Evolutionary conservation across 148 eudicot species (phyloP).

Genomic region (Rhododendron simsii): DNA sequence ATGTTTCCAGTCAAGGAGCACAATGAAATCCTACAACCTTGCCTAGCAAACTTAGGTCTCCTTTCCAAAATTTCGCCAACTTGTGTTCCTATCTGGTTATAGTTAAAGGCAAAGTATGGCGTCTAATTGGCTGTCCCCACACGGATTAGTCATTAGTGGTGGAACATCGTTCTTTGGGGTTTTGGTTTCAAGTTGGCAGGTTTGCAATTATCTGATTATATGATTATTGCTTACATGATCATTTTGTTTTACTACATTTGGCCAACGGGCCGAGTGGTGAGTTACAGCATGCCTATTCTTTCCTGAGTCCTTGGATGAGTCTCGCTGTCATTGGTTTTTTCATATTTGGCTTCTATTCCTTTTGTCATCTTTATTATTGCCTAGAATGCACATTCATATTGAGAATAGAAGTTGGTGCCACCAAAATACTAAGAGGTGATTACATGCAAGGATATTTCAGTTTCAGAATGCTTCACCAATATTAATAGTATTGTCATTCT

Average conservation of each 20-base stretch:
- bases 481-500: background rate
- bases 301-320: background rate
- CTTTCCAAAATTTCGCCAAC: background rate
- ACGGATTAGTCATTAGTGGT: background rate
- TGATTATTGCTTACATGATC: background rate
- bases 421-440: background rate
- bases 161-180: background rate
- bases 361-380: background rate
- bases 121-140: background rate
- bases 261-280: background rate
- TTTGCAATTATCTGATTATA: background rate
- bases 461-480: constrained; percentile 4
- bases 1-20: background rate
- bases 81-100: background rate
- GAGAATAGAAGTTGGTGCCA: background rate
- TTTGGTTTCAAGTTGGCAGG: background rate
- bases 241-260: background rate
- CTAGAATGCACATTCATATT: background rate
- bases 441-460: background rate
- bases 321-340: background rate
- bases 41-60: too few species aligned
- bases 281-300: background rate
- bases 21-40: background rate
- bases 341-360: background rate
- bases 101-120: background rate